Percentiles rank a stretch among this genome's conserved stretches.
Conservation (phyloP, 2,329 filamentous ascomycete genomes). For the Verticillium albo-atrum region DNA sequence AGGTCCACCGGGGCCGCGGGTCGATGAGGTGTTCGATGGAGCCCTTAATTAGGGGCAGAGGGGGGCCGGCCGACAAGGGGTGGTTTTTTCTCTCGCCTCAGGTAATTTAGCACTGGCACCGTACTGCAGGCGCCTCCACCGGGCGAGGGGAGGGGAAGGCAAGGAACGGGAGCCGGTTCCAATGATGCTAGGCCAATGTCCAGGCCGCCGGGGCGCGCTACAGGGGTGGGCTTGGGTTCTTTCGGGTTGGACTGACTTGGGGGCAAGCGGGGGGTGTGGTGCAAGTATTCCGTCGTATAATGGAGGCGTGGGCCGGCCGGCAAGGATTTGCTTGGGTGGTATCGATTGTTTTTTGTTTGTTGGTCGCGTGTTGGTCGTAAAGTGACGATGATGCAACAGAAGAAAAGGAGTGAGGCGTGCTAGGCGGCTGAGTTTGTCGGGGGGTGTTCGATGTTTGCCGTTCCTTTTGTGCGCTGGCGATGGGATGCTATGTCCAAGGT, state of each 20-base stretch:
- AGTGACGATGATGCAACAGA: not conserved
- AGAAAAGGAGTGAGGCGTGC: not conserved
- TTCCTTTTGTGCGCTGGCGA: not conserved
- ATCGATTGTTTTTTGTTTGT: not conserved
- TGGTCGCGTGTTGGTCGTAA: not conserved
- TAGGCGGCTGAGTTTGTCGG: not conserved
- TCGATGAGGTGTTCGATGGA: not conserved
- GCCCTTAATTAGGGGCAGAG: not conserved
- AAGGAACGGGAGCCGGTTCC: not conserved
- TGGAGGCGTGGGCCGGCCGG: not conserved
- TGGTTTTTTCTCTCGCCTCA: not conserved
- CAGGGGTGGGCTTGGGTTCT: not conserved
- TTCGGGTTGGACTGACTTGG: not conserved
- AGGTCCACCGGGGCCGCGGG: not conserved
- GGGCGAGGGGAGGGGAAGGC: not conserved
- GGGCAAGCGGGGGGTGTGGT: not conserved
- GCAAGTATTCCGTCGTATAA: not conserved
- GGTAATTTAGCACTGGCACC: not conserved
- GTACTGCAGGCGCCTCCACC: not conserved
- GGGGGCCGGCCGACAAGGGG: not conserved
- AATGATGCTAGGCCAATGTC: not conserved
- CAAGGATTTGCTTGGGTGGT: not conserved
- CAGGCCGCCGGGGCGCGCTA: not conserved
- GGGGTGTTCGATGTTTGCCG: not conserved
- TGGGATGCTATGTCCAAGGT: not conserved